Conservation (phyloP, 192 early-diverging fungal genomes). For the Coemansia sp. region DNA sequence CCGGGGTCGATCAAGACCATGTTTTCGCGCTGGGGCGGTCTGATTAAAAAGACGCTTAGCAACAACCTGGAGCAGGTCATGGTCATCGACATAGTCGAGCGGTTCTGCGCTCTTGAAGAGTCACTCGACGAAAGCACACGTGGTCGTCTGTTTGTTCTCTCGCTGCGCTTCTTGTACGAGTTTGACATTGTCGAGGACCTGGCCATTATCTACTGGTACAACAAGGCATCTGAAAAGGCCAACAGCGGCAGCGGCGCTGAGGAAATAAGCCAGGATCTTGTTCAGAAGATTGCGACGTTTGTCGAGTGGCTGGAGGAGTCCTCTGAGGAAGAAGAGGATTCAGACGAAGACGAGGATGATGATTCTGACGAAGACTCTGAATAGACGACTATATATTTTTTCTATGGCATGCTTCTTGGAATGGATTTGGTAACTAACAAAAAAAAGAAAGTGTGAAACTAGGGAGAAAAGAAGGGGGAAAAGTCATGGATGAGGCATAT, state of each 20-base stretch:
- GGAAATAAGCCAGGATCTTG: slow-evolving; percentile 43
- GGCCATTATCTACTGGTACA: slow-evolving; percentile 74
- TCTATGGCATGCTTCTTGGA: too few relatives aligned
- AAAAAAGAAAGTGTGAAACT: slow-evolving; percentile 3
- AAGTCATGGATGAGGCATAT: too few relatives aligned
- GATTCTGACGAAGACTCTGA: slow-evolving; percentile 1
- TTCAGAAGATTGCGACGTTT: slow-evolving; percentile 63
- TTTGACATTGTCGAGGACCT: slow-evolving; percentile 82
- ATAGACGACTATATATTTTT: not conserved
- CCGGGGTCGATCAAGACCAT: slow-evolving; percentile 41
- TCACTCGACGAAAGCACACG: slow-evolving; percentile 37
- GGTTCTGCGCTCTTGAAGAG: slow-evolving; percentile 49
- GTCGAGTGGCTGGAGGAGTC: slow-evolving; percentile 72
- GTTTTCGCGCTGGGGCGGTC: slow-evolving; percentile 66
- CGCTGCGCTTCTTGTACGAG: slow-evolving; percentile 72
- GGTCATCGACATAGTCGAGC: slow-evolving; percentile 55
- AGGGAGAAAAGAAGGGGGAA: too few relatives aligned
- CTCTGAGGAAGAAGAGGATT: slow-evolving; percentile 68
- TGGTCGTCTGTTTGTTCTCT: slow-evolving; percentile 59
- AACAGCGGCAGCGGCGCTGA: slow-evolving; percentile 9
- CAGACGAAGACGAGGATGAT: slow-evolving; percentile 44
- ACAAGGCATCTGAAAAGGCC: slow-evolving; percentile 50
- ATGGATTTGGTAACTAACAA: not conserved
- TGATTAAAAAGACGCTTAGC: slow-evolving; percentile 70
- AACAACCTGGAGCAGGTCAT: slow-evolving; percentile 75